A percentile compares a stretch with the other conserved stretches of the same genome.
Evolutionary conservation across 75 land plant species (phyloP).

Genomic region (Pinus tabuliformis): DNA sequence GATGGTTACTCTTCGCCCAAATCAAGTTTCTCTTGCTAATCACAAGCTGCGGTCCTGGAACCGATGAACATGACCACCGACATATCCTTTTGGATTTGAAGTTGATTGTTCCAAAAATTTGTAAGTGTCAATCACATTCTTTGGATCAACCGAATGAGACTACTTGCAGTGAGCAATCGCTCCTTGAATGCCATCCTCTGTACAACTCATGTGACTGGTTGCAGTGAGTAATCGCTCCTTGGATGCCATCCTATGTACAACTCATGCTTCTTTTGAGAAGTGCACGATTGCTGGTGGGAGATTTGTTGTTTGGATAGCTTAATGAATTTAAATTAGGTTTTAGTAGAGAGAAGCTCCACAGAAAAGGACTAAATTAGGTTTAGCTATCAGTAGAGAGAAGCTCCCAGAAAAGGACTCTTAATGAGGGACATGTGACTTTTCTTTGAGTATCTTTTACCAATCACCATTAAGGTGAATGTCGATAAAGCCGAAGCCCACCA

Average conservation of each 20-base stretch:
- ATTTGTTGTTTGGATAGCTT: background rate
- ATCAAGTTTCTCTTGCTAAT: background rate
- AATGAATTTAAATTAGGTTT: slow-evolving; percentile 6
- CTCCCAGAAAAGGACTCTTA: slow-evolving; percentile 6
- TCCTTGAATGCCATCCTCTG: slow-evolving; percentile 39
- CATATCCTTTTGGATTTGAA: slow-evolving; percentile 5
- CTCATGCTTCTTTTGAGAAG: slow-evolving; percentile 23
- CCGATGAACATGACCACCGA: too few species aligned
- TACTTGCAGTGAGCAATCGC: slow-evolving; percentile 68
- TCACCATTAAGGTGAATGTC: too few species aligned
- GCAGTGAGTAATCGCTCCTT: too few species aligned
- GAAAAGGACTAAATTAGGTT: background rate
- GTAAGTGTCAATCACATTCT: background rate
- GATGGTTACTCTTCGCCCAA: background rate
- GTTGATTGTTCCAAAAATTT: background rate
- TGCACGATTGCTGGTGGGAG: slow-evolving; percentile 10
- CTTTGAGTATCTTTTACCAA: too few species aligned
- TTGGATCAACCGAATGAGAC: slow-evolving; percentile 7
- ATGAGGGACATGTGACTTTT: too few species aligned
- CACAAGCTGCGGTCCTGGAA: background rate
- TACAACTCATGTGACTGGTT: slow-evolving; percentile 3
- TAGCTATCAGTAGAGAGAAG: slow-evolving; percentile 14
- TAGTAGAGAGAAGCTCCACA: too few species aligned
- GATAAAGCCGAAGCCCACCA: too few species aligned
- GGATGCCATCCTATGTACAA: too few species aligned